These are phyloP conservation scores for Astrothelium macrocarpum DNA, from an alignment of 495 filamentous ascomycete species.

Conservation along the genomic window DNA sequence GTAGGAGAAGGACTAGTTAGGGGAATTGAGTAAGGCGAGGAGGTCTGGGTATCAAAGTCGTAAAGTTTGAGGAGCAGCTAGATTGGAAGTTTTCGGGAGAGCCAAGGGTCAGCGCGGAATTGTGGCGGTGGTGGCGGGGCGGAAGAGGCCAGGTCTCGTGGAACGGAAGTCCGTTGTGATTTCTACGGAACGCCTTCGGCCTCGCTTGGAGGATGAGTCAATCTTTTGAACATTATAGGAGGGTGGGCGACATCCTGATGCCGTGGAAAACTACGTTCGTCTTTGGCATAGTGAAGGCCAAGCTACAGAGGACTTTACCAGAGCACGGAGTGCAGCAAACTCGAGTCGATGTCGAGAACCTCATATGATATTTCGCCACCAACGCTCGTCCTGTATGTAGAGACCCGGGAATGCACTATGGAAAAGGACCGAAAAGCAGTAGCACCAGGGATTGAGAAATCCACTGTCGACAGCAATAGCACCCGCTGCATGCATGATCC, in stretches of 20 bases:
- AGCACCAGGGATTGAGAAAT: not conserved
- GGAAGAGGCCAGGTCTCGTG: not conserved
- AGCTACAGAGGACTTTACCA: not conserved
- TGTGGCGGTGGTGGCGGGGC: conserved; percentile 1
- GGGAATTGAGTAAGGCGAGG: not conserved
- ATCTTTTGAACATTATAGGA: no score
- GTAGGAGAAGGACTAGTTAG: not conserved
- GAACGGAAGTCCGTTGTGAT: not conserved
- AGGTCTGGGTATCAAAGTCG: not conserved
- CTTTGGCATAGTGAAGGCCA: not conserved
- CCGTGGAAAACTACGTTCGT: no score
- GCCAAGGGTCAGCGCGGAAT: not conserved
- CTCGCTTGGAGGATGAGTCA: no score
- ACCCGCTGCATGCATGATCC: conserved; percentile 2
- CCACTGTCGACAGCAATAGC: not conserved
- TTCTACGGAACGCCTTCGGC: not conserved
- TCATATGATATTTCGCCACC: conserved; percentile 1
- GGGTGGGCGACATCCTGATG: no score
- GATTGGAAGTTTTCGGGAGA: not conserved
- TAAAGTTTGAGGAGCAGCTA: not conserved
- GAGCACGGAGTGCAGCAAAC: not conserved
- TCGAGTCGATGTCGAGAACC: not conserved
- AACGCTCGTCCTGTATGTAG: conserved; percentile 1
- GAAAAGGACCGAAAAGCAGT: conserved; percentile 3
- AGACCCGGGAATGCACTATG: not conserved